These are phyloP conservation scores for Rhododendron henanense DNA, from an alignment of 148 eudicot genomes.

Conservation along the genomic window DNA sequence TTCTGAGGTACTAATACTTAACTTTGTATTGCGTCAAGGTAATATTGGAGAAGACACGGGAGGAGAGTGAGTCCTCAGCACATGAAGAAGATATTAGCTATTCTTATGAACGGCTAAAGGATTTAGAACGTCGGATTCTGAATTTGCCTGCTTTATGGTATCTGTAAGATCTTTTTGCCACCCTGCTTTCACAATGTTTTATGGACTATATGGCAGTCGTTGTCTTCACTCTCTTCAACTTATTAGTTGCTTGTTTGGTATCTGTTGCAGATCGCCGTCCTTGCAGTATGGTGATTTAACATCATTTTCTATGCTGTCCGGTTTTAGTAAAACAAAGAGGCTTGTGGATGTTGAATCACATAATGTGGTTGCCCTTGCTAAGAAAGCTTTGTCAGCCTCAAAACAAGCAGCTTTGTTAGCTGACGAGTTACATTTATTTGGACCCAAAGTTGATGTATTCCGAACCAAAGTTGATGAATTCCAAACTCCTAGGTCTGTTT, in stretches of 20 bases:
- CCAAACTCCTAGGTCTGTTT: constrained; percentile 40
- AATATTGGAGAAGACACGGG: constrained; percentile 34
- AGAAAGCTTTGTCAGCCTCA: constrained; percentile 85
- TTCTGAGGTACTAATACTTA: not conserved
- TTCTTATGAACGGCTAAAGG: constrained; percentile 37
- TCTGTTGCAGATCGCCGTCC: constrained; percentile 49
- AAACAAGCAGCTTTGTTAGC: constrained; percentile 56
- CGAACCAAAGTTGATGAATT: constrained; percentile 34
- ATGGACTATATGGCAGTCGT: not conserved
- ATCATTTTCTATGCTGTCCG: constrained; percentile 24
- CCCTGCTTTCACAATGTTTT: not conserved
- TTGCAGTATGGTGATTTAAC: constrained; percentile 26
- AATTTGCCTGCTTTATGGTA: constrained; percentile 54
- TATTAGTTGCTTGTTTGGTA: constrained; percentile 6
- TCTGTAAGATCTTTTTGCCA: constrained; percentile 49
- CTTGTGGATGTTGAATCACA: constrained; percentile 31
- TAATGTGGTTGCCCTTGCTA: constrained; percentile 62
- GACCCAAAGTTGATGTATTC: constrained; percentile 34
- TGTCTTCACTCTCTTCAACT: not conserved
- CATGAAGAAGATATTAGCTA: constrained; percentile 26
- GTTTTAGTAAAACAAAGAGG: constrained; percentile 22
- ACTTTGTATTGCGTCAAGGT: constrained; percentile 23
- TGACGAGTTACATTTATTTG: constrained; percentile 36
- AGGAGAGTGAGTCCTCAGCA: constrained; percentile 26
- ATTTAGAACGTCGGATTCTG: constrained; percentile 47